Conservation (phyloP, 2,329 filamentous ascomycete genomes). For the Diaporthe ilicicola region DNA sequence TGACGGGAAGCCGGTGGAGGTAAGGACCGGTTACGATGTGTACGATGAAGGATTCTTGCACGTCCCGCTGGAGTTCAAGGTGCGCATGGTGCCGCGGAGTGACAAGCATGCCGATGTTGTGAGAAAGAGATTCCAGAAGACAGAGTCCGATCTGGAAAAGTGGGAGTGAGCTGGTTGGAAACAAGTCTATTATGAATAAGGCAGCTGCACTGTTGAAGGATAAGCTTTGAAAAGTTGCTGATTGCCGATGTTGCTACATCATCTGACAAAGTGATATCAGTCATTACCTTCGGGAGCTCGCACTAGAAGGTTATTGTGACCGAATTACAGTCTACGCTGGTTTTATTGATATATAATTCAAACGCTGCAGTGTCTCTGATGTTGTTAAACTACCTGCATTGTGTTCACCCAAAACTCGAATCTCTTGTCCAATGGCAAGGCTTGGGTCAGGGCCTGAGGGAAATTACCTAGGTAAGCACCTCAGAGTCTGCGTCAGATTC, state of each 20-base stretch:
- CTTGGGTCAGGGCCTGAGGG: no score
- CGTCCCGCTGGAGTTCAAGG: constrained; percentile 19
- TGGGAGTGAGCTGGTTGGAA: not conserved
- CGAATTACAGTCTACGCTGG: not conserved
- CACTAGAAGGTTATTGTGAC: not conserved
- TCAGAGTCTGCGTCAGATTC: no score
- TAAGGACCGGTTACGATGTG: constrained; percentile 1
- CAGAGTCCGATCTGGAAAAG: not conserved
- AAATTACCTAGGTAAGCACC: no score
- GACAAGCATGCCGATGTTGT: constrained; percentile 7
- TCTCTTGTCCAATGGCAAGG: not conserved
- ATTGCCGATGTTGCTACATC: not conserved
- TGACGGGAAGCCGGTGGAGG: constrained; percentile 20
- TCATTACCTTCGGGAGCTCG: not conserved
- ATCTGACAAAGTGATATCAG: not conserved
- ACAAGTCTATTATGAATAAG: not conserved
- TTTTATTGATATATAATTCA: not conserved
- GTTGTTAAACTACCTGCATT: not conserved
- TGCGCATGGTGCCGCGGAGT: constrained; percentile 20
- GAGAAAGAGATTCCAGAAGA: not conserved
- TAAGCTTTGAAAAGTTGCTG: not conserved
- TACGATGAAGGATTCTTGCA: constrained; percentile 22
- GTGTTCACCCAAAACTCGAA: not conserved
- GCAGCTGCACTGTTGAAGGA: not conserved
- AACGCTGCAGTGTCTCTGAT: not conserved